A percentile compares a stretch with the other conserved stretches of the same genome.
These are phyloP conservation scores for Colletotrichum acutatum DNA, from an alignment of 2,329 filamentous ascomycete genomes.

Conservation along the genomic window DNA sequence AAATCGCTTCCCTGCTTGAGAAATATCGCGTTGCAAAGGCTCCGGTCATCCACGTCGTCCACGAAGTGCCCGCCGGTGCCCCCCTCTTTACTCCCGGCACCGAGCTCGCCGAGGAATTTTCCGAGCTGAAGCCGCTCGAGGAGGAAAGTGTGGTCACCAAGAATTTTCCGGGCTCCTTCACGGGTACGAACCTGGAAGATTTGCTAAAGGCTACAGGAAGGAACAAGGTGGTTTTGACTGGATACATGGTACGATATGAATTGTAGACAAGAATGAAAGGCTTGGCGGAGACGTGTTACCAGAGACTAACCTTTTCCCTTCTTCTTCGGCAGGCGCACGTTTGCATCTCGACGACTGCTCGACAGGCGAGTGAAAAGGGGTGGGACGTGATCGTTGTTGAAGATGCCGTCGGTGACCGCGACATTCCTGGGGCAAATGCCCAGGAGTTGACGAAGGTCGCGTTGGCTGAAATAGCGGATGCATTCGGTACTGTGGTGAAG, in stretches of 20 bases:
- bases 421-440: slow-evolving; percentile 70
- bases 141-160: slow-evolving; percentile 69
- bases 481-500: slow-evolving; percentile 68
- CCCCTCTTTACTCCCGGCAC: slow-evolving; percentile 74
- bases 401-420: slow-evolving; percentile 72
- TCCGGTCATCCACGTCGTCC: slow-evolving; percentile 69
- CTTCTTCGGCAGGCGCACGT: slow-evolving; percentile 65
- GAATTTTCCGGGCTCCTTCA: slow-evolving; percentile 69
- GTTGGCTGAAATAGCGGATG: slow-evolving; percentile 70
- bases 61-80: slow-evolving; percentile 67
- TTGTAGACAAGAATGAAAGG: too few relatives aligned
- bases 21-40: slow-evolving; percentile 65
- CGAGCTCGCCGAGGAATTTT: slow-evolving; percentile 67
- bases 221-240: slow-evolving; percentile 70
- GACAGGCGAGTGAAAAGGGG: slow-evolving; percentile 68
- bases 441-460: slow-evolving; percentile 61
- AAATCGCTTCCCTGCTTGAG: slow-evolving; percentile 65
- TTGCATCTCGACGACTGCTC: slow-evolving; percentile 70
- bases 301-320: not conserved
- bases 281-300: slow-evolving; percentile 17
- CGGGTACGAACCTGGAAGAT: slow-evolving; percentile 67
- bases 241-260: slow-evolving; percentile 60
- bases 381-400: slow-evolving; percentile 71
- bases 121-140: slow-evolving; percentile 63
- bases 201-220: slow-evolving; percentile 57